A percentile compares a stretch with the other conserved stretches of the same genome.
phyloP scores from a whole-genome alignment of 441 rosid genomes.

The Lepidium campestre region DNA sequence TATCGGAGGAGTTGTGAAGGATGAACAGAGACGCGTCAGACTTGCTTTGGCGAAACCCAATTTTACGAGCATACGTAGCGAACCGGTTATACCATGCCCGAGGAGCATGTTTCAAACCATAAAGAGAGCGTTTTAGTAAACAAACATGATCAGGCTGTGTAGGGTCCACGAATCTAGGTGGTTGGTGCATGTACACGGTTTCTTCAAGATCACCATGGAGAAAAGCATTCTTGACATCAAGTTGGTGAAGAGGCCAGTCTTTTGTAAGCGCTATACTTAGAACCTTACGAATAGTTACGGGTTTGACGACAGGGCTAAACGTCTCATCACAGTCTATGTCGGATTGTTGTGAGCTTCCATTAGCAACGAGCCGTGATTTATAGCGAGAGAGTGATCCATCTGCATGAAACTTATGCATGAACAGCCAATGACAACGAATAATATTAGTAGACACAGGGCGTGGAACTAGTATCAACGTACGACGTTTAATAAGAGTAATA shows the following conservation, averaged over 20 bases:
- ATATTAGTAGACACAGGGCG: not conserved
- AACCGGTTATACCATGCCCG: not conserved
- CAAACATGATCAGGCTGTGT: not conserved
- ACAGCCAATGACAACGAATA: not conserved
- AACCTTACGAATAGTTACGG: not conserved
- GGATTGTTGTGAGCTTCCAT: not conserved
- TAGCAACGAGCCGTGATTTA: not conserved
- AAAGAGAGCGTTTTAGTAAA: not conserved
- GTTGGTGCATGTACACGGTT: not conserved
- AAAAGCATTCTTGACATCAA: not conserved
- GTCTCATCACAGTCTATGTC: not conserved
- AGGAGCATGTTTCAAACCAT: not conserved
- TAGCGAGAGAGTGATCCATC: not conserved
- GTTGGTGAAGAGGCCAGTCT: not conserved
- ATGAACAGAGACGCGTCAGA: not conserved
- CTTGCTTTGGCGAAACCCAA: not conserved
- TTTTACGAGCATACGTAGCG: not conserved
- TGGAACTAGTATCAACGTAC: not conserved
- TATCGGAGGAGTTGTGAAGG: fast-evolving
- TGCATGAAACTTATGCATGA: not conserved
- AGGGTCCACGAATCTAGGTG: not conserved
- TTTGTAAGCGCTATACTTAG: not conserved
- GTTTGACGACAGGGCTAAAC: not conserved
- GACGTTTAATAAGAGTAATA: not conserved
- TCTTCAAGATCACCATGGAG: not conserved